Base-by-base conservation (phyloP, 768 basidiomycete genomes). In the Phylloporus arenicola region DNA sequence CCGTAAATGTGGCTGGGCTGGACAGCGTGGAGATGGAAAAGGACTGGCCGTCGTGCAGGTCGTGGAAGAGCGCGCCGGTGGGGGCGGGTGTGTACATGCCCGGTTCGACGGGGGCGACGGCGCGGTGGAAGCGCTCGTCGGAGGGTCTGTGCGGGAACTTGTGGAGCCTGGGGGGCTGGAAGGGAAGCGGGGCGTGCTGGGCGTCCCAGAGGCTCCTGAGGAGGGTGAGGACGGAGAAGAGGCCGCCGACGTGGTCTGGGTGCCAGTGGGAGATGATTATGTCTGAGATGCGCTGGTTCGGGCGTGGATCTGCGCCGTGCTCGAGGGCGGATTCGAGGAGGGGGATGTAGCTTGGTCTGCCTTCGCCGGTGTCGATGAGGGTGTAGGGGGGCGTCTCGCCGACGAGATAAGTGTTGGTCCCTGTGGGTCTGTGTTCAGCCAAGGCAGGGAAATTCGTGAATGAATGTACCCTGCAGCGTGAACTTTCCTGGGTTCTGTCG, bases 231-330 rank as follows among this genome's bases (percentile, higher is more conserved):
- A 96, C 84, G 25, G 77, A 69, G 0, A 79, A 78, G 2, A 96
- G 72, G 5, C 93, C 95, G 7, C 79, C 79, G 55, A 84, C 74
- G 57, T 98, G 95, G 69, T 98, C 95, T 27, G 72, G 71, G 64
- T 98, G 95, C 77, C 84, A 84, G 67, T 98, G 95, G 0, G 92
- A 91, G 48, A 98, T 74, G 60, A 98, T 74, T 68, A 98, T 89
- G 63, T 97, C 92, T 11, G 89, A 90, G 43, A 97, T 69, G 43
- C 83, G 77, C 12, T 57, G 64, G 11, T 30, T 30, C 29, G 14
- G 40, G 53, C 1, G 44, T 51, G 3, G 44, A 24, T 41, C 27
- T 16, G 6, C 1, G 8, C 81, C 80, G 40, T 74, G 70, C 39
- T 68, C 64, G n/a, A 92, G 72, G 20, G 83, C 82, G 13, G 75